A percentile compares a stretch with the other conserved stretches of the same genome.
These are phyloP conservation scores for Nothophoma quercina DNA, from an alignment of 2,329 filamentous ascomycete species.

Conservation along the genomic window DNA sequence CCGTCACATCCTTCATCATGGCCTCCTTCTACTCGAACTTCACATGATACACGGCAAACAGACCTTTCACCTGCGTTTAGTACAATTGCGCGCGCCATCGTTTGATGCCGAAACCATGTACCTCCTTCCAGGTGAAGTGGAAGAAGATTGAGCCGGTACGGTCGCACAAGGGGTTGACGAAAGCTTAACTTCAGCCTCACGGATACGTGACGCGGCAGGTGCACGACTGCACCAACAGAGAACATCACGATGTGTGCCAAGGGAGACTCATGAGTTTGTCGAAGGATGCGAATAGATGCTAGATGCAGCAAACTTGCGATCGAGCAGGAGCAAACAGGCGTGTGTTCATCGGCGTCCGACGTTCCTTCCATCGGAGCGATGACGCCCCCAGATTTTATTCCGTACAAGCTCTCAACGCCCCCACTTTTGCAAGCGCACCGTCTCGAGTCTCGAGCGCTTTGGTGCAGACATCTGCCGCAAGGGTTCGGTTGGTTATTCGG, in stretches of 20 bases:
- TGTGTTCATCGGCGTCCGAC: constrained; percentile 1
- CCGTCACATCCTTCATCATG: no score
- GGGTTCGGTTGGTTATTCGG: neutral
- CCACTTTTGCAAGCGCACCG: constrained; percentile 7
- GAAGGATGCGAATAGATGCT: neutral
- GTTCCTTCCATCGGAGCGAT: neutral
- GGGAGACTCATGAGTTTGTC: no score
- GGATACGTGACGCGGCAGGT: constrained; percentile 7
- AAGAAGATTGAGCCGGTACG: constrained; percentile 5
- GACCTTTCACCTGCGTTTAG: neutral
- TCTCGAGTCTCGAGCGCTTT: constrained; percentile 4
- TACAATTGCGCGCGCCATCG: neutral
- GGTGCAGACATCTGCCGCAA: neutral
- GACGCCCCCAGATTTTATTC: constrained; percentile 11
- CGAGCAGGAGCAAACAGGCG: neutral
- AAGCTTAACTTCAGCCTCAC: constrained; percentile 12
- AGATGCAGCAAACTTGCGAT: neutral
- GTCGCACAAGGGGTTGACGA: neutral
- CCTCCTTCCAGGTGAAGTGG: constrained; percentile 1
- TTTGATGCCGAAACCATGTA: neutral
- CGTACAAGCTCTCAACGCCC: constrained; percentile 1
- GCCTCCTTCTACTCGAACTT: no score
- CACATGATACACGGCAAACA: no score
- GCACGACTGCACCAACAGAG: neutral
- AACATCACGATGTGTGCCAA: neutral